Percentiles rank a stretch among this genome's conserved stretches.
Evolutionary conservation across 345 rosid genomes (phyloP).

Genomic region (Populus alba): DNA sequence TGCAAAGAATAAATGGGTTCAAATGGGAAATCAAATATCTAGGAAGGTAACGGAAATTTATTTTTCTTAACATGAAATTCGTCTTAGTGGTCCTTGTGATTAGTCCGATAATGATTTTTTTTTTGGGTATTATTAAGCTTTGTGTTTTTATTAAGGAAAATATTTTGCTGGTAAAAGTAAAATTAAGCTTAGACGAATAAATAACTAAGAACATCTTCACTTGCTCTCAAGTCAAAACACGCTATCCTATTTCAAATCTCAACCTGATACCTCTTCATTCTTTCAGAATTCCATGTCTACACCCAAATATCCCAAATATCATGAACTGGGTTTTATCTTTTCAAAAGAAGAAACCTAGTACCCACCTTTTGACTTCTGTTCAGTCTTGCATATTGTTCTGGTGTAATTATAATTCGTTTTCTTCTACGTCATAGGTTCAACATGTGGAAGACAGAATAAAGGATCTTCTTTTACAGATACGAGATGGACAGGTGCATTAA

Average conservation of each 20-base stretch:
- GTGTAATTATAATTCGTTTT: neutral
- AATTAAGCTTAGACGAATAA: neutral
- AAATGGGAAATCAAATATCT: conserved; percentile 78
- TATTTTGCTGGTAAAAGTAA: no score
- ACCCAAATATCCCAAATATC: neutral
- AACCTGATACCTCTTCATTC: no score
- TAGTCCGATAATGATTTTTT: neutral
- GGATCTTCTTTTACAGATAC: conserved; percentile 51
- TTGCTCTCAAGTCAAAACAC: no score
- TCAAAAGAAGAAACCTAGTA: neutral
- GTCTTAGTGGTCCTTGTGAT: neutral
- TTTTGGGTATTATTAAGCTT: neutral
- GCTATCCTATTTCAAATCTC: no score
- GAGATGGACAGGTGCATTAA: conserved; percentile 51
- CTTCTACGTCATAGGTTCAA: conserved; percentile 54
- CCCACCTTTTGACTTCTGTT: neutral
- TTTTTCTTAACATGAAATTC: neutral
- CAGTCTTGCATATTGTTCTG: neutral
- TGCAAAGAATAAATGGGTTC: conserved; percentile 85
- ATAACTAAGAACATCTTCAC: neutral
- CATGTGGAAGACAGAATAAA: conserved; percentile 76
- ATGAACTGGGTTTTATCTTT: neutral
- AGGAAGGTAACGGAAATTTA: conserved; percentile 57
- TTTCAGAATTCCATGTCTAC: neutral
- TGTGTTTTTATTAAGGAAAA: neutral